A percentile compares a stretch with the other conserved stretches of the same genome.
Evolutionary conservation across 441 rosid species (phyloP).

Genomic region (Gossypium aridum): DNA sequence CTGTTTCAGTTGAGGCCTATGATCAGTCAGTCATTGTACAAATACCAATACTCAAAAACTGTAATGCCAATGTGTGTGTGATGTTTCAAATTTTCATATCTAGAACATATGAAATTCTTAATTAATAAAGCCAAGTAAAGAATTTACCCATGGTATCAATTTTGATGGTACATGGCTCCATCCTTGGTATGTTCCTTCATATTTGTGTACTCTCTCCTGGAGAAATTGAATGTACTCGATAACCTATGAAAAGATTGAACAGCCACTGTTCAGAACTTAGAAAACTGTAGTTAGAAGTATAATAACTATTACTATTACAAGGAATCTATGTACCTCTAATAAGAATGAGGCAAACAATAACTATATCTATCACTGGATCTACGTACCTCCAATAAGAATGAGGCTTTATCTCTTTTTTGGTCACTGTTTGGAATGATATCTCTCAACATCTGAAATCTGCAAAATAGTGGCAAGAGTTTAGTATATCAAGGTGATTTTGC

Average conservation of each 20-base stretch:
- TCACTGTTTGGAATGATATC: slow-evolving; percentile 78
- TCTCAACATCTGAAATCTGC: slow-evolving; percentile 90
- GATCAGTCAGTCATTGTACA: not conserved
- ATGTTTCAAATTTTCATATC: too few relatives aligned
- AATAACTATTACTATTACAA: not conserved
- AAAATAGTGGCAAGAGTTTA: not conserved
- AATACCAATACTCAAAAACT: not conserved
- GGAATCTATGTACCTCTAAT: slow-evolving; percentile 53
- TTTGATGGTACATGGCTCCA: slow-evolving; percentile 72
- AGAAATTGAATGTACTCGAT: slow-evolving; percentile 89
- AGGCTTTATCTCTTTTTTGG: slow-evolving; percentile 94
- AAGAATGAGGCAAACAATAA: slow-evolving; percentile 60
- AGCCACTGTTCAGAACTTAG: slow-evolving; percentile 10
- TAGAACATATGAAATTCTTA: not conserved
- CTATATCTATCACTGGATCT: not conserved
- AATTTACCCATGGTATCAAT: slow-evolving; percentile 62
- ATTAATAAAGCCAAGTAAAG: not conserved
- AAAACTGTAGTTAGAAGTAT: not conserved
- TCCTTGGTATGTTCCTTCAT: slow-evolving; percentile 61
- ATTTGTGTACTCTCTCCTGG: slow-evolving; percentile 71
- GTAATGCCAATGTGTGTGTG: not conserved
- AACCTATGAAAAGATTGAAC: slow-evolving; percentile 41
- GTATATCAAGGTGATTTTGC: too few relatives aligned
- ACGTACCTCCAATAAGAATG: slow-evolving; percentile 60
- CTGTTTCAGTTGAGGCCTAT: slow-evolving; percentile 30